Evolutionary conservation across 2,329 filamentous ascomycete species (phyloP).

Genomic region (Calonectria honghensis): DNA sequence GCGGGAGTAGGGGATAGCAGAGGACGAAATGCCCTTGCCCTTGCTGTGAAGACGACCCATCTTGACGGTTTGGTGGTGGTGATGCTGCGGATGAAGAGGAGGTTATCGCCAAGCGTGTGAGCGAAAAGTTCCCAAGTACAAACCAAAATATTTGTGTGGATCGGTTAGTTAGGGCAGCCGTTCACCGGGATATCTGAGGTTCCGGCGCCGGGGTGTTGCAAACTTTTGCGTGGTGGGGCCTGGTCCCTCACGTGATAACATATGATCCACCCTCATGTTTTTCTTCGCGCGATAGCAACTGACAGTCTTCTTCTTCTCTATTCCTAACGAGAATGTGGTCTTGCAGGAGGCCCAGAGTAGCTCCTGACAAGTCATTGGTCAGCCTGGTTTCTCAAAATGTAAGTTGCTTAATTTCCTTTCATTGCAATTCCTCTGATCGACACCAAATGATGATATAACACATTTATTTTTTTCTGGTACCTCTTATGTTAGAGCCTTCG

Average conservation of each 20-base stretch:
- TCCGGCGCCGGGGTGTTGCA: not conserved
- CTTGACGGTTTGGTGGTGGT: conserved; percentile 69
- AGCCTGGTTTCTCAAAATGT: conserved; percentile 52
- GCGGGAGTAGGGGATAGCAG: conserved; percentile 97
- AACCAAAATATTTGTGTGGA: conserved; percentile 61
- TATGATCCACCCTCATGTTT: conserved; percentile 44
- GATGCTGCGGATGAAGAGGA: conserved; percentile 55
- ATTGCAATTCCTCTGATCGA: conserved; percentile 48
- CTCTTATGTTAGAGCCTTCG: conserved; percentile 91
- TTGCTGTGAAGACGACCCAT: conserved; percentile 99
- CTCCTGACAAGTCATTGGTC: conserved; percentile 11
- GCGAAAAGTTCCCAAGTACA: conserved; percentile 52
- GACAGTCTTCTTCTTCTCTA: conserved; percentile 3
- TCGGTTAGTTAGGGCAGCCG: conserved; percentile 68
- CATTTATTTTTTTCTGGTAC: conserved; percentile 90
- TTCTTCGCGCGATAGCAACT: conserved; percentile 36
- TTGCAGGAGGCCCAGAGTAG: conserved; percentile 6
- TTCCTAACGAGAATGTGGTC: not conserved
- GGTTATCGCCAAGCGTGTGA: conserved; percentile 53
- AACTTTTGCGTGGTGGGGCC: not conserved
- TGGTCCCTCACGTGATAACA: conserved; percentile 45
- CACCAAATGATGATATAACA: conserved; percentile 81
- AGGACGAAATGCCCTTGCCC: conserved; percentile 98
- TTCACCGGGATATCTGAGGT: conserved; percentile 13
- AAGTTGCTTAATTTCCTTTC: conserved; percentile 53